Base-by-base conservation (phyloP, 345 rosid species). In the Pugionium dolabratum region DNA sequence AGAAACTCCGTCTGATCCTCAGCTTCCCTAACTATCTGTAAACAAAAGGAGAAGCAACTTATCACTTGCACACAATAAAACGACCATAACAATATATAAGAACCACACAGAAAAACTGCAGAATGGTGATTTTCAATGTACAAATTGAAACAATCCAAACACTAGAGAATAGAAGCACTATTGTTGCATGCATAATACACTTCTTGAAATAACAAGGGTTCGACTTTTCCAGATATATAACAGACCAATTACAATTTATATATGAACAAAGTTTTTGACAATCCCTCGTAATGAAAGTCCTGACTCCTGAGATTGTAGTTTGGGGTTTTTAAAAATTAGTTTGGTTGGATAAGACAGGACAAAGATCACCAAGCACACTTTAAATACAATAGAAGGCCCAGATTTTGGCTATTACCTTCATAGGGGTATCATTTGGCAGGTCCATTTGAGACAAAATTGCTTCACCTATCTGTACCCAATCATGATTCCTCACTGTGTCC, bases 1-100 rank as follows among this genome's bases (percentile, higher is more conserved):
- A 80, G 85, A 78, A 93, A 88, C 52, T 88, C 94, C 9, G 67
- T 78, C 26, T 87, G 87, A 72, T 88, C 98, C 73, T 88, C 88
- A 62, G 77, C 86, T 82, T 90, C 97, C 79, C 72, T 84, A 60
- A 93, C 64, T 62, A 93, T 73, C 94, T 93, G 89, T 72, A 39
- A 45, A 26, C 41, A 72, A 31, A 51, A 29, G 5, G 43, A 59
- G 44, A 52, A 35, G 26, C 35, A 44, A 26, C 48, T 34, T 47
- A 56, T 64, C 42, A 57, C 40, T 48, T 27, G n/a, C 63, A 56
- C 33, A 65, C 50, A 53, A 50, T 11, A 10, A n/a, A 10, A 37
- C 33, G 26, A 46, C 6, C 47, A 7, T 34, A 7, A 63, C 59
- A 52, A 4, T 50, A 62, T 28, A 30, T 18, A 18, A 29, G 29